Base-by-base conservation (phyloP, 202 grass and related monocot species). In the Dendrocalamus latiflorus region DNA sequence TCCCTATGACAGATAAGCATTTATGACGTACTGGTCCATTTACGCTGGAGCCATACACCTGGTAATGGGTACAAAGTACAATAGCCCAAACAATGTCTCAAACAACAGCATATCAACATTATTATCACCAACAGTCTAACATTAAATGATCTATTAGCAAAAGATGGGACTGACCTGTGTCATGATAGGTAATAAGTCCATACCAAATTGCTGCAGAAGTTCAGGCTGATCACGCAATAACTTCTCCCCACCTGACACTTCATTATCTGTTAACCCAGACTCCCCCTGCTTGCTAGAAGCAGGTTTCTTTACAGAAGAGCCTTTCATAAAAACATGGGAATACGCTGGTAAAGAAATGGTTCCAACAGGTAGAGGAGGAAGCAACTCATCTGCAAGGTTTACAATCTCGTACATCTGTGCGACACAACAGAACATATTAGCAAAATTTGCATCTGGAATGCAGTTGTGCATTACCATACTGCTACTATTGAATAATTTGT, bases 21-120 rank as follows among this genome's bases (percentile, higher is more conserved):
- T 87, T 97, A 47, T 94, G 90, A 55, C 94, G 91, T 67, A 97
- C 81, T 64, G 90, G 81, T 51, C 77, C 88, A 81, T 88, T 97
- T 86, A 97, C 79, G 10, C 94, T 97, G 39, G 90, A 94, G 26
- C 91, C 85, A 72, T 94, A 97, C 15, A 94, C 94, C 94, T 97
- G 79, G 28, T 60, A 54, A 87, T 41, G 24, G n/a, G 59, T 70
- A 84, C 55, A 73, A 47, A 45, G 33, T 66, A 45, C 48, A 58
- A 60, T 75, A 47, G 25, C 73, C 78, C 24, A 39, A 43, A 81
- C n/a, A 65, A 75, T 53, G 48, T 65, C 26, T 53, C 48, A 66
- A 44, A 28, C 39, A 68, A 69, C 15, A 36, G n/a, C 6, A 82
- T 45, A 72, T 80, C 77, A 36, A 41, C 18, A 81, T 37, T 71